phyloP scores from a whole-genome alignment of 2,329 filamentous ascomycete genomes.

The Reticulascus tulasneorum region DNA sequence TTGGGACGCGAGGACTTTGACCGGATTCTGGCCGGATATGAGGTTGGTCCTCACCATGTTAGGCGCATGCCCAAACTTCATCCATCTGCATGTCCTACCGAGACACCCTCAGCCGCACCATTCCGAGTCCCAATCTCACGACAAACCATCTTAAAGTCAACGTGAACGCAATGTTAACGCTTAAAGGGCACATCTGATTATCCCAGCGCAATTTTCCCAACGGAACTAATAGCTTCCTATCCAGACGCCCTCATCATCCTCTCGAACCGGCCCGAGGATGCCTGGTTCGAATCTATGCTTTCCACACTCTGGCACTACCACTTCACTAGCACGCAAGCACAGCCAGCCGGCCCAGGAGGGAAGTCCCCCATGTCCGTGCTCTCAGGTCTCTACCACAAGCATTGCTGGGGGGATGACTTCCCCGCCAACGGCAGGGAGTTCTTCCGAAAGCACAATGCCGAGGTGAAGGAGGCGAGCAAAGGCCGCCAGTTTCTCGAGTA shows the following conservation, averaged over 20 bases:
- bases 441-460: constrained; percentile 21
- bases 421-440: constrained; percentile 15
- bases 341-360: constrained; percentile 6
- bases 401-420: constrained; percentile 26
- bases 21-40: too few species aligned
- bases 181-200: constrained; percentile 24
- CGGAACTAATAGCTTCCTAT: constrained; percentile 58
- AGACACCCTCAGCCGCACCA: too few species aligned
- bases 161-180: neutral
- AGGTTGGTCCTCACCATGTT: too few species aligned
- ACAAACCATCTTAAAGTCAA: constrained; percentile 1
- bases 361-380: constrained; percentile 19
- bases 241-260: constrained; percentile 60
- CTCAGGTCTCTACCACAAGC: constrained; percentile 19
- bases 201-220: constrained; percentile 37
- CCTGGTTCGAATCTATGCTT: constrained; percentile 48
- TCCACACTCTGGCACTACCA: constrained; percentile 21
- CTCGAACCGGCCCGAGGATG: constrained; percentile 53
- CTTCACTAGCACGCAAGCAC: constrained; percentile 8
- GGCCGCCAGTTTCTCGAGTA: constrained; percentile 22
- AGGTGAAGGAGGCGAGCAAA: constrained; percentile 13
- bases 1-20: constrained; percentile 17
- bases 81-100: too few species aligned
- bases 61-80: too few species aligned
- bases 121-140: too few species aligned